Evolutionary conservation across 1,284 basidiomycete genomes (phyloP).

Genomic region (Ustilago cynodontis): DNA sequence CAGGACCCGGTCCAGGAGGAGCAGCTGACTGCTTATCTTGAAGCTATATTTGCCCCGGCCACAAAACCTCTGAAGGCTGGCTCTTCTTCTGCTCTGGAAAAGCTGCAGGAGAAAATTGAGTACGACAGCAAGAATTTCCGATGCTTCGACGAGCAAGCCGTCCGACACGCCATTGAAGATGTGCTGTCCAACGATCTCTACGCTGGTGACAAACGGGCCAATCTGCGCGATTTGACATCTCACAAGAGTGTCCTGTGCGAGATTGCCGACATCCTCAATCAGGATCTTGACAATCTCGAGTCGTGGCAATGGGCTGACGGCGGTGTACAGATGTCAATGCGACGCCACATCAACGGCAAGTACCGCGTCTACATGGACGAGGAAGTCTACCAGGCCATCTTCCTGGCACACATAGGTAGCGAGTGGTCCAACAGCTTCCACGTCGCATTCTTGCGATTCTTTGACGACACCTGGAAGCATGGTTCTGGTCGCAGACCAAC

Average conservation of each 20-base stretch:
- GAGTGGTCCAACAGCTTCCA: conserved; percentile 12
- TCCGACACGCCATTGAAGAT: background rate
- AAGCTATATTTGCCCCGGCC: background rate
- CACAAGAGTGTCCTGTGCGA: conserved; percentile 12
- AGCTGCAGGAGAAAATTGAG: too few relatives aligned
- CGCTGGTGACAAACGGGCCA: background rate
- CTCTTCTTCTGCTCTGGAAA: too few relatives aligned
- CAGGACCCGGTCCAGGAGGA: background rate
- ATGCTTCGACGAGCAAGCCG: background rate
- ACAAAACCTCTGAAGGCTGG: too few relatives aligned
- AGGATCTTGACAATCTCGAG: conserved; percentile 10
- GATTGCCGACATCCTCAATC: conserved; percentile 13
- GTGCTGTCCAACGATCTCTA: background rate
- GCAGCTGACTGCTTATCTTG: background rate
- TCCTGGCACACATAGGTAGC: conserved; percentile 15
- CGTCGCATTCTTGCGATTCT: background rate
- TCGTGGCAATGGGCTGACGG: conserved; percentile 13
- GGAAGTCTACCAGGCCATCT: conserved; percentile 24
- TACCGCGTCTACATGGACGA: conserved; percentile 29
- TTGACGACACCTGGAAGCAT: background rate
- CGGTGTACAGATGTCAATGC: conserved; percentile 12
- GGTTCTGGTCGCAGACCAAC: background rate
- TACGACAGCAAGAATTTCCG: background rate
- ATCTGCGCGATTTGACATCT: conserved; percentile 1
- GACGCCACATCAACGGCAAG: conserved; percentile 22